Evolutionary conservation across 345 rosid genomes (phyloP).

Genomic region (Rhizophora mangle): DNA sequence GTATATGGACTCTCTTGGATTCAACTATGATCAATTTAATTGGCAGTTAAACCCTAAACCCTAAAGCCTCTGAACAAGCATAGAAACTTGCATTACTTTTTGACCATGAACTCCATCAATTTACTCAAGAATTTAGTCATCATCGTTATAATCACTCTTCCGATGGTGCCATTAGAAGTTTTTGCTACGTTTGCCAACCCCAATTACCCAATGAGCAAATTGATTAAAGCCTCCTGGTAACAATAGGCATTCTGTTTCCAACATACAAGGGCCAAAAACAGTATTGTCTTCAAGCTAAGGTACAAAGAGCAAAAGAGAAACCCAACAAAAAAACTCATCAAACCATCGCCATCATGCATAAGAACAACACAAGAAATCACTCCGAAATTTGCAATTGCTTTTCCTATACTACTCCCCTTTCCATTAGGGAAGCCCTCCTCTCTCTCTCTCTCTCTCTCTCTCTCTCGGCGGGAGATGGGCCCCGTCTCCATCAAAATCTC

Average conservation of each 20-base stretch:
- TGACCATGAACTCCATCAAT: background rate
- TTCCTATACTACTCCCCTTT: constrained; percentile 23
- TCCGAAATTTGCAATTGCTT: constrained; percentile 11
- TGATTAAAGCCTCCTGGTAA: no score
- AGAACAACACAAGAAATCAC: background rate
- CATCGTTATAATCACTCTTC: no score
- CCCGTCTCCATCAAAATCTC: constrained; percentile 53
- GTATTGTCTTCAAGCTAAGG: background rate
- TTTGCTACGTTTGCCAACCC: background rate
- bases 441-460: constrained; percentile 2
- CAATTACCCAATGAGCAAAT: background rate
- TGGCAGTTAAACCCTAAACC: background rate
- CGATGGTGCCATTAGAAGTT: background rate
- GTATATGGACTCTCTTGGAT: background rate
- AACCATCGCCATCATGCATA: constrained; percentile 3
- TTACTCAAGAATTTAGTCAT: no score
- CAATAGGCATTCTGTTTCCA: background rate
- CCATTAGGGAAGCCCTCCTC: no score
- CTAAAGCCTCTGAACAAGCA: background rate
- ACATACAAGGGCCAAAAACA: background rate
- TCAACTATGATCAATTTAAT: background rate
- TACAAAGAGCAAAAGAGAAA: background rate
- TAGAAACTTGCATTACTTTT: background rate
- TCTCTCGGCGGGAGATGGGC: constrained; percentile 47
- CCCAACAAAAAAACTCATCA: background rate